Evolutionary conservation across 805 yeast species (phyloP), one percentile per base, ranked within the genome.

Genomic region (Pichia cephalocereana): DNA sequence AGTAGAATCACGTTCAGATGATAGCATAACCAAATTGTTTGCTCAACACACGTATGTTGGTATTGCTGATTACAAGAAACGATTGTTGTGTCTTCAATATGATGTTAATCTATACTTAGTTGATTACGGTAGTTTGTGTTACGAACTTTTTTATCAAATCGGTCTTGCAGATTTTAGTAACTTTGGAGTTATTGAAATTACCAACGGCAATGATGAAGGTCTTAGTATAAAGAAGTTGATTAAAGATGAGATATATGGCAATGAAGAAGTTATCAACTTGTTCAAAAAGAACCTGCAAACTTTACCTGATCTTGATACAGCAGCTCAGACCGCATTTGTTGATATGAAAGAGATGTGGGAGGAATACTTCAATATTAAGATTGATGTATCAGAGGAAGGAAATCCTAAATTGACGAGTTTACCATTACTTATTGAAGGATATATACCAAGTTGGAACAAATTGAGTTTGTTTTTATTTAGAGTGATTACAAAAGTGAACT

Each of bases 21-120:
- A 67, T n/a, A 72, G 74, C 6, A 64, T 91, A 26, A 82, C 95
- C 0, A 74, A 78, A 40, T 64, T 87, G 2, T 80, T 91, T 63
- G 74, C 83, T 9, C 78, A 84, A 47, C 76, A 83, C 44, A 77
- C 83, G 0, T 86, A 75, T 59, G 83, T 93, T 9, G 99, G 99
- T 0, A 66, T 91, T 4, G 90, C 86, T 2, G 98, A 91, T 60
- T 75, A 75, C 11, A 59, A 65, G 12, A 75, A 79, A 52, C 68
- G 97, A 41, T 68, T 91, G 19, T 82, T 85, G 14, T 84, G 96
- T n/a, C 70, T 91, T 41, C 99, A 93, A 61, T 76, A 81, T 59
- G 96, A 83, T 56, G 83, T 89, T 9, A 79, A 80, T 49, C 68
- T 93, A 14, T 83, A 76, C 60, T 65, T 93, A 26, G 79, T 91